Evolutionary conservation across 2,329 filamentous ascomycete genomes (phyloP).

Genomic region (Ceratocystis albifundus): DNA sequence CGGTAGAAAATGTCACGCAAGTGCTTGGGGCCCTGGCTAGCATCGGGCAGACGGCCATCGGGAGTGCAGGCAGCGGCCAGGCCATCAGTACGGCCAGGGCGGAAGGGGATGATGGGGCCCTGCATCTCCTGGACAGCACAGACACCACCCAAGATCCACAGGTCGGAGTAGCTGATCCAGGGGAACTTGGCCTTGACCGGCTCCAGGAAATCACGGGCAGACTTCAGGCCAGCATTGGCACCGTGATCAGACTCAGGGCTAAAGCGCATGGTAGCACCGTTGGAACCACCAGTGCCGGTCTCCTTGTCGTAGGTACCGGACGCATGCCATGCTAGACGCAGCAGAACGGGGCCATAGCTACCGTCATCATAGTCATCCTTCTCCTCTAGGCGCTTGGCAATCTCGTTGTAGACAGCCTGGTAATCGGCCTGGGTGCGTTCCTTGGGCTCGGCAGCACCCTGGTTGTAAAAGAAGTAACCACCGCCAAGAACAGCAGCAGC

Average conservation of each 20-base stretch:
- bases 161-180: slow-evolving; percentile 92
- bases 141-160: slow-evolving; percentile 86
- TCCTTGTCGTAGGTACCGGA: slow-evolving; percentile 84
- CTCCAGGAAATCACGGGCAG: slow-evolving; percentile 84
- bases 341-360: slow-evolving; percentile 81
- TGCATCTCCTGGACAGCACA: slow-evolving; percentile 90
- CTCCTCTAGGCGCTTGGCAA: slow-evolving; percentile 70
- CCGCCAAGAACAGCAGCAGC: slow-evolving; percentile 50
- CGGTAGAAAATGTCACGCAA: slow-evolving; percentile 85
- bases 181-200: slow-evolving; percentile 80
- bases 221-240: slow-evolving; percentile 80
- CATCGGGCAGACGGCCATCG: slow-evolving; percentile 79
- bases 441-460: slow-evolving; percentile 43
- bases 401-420: slow-evolving; percentile 85
- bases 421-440: slow-evolving; percentile 75
- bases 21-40: slow-evolving; percentile 63
- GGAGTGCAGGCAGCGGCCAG: slow-evolving; percentile 81
- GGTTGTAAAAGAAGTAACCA: slow-evolving; percentile 54
- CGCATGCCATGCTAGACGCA: slow-evolving; percentile 88
- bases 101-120: slow-evolving; percentile 75
- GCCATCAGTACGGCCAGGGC: slow-evolving; percentile 71
- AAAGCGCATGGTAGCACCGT: slow-evolving; percentile 96
- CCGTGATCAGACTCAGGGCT: slow-evolving; percentile 78
- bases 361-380: slow-evolving; percentile 94
- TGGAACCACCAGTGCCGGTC: slow-evolving; percentile 82